Percentiles rank a stretch among this genome's conserved stretches.
Evolutionary conservation across 805 yeast genomes (phyloP).

Genomic region (Hanseniaspora jakobsenii): DNA sequence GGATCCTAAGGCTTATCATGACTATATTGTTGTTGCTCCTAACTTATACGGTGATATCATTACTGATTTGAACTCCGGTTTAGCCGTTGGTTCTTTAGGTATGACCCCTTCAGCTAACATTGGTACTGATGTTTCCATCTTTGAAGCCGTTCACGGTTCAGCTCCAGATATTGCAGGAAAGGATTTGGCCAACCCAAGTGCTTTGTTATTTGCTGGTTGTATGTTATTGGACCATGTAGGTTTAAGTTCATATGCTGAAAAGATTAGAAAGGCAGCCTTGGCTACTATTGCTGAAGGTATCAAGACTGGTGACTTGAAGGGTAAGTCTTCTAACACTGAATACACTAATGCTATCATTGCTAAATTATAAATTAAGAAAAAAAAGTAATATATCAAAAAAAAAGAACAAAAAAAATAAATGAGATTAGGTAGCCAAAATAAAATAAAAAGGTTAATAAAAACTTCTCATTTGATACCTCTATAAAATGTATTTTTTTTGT

Average conservation of each 20-base stretch:
- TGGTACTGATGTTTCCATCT: slow-evolving; percentile 95
- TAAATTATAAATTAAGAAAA: slow-evolving; percentile 20
- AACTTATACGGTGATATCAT: slow-evolving; percentile 98
- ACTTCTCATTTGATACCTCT: no score
- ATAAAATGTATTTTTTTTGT: no score
- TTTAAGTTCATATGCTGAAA: slow-evolving; percentile 65
- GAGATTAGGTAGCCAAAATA: no score
- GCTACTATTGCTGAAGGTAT: slow-evolving; percentile 88
- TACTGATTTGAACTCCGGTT: slow-evolving; percentile 94
- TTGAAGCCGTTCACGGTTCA: slow-evolving; percentile 99
- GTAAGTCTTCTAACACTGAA: slow-evolving; percentile 75
- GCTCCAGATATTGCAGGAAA: slow-evolving; percentile 99
- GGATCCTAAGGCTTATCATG: slow-evolving; percentile 74
- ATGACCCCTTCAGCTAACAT: slow-evolving; percentile 98
- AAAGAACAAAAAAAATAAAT: no score
- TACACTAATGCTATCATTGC: slow-evolving; percentile 86
- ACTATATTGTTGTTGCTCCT: slow-evolving; percentile 92
- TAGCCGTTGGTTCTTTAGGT: slow-evolving; percentile 92
- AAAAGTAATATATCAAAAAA: no score
- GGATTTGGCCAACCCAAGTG: slow-evolving; percentile 98
- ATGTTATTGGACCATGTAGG: slow-evolving; percentile 99
- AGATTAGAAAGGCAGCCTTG: slow-evolving; percentile 76
- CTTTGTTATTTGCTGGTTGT: slow-evolving; percentile 84
- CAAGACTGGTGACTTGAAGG: slow-evolving; percentile 94
- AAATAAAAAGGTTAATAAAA: no score